A percentile compares a stretch with the other conserved stretches of the same genome.
Conservation (phyloP, 2,329 filamentous ascomycete species). For the Trichoderma sp. region DNA sequence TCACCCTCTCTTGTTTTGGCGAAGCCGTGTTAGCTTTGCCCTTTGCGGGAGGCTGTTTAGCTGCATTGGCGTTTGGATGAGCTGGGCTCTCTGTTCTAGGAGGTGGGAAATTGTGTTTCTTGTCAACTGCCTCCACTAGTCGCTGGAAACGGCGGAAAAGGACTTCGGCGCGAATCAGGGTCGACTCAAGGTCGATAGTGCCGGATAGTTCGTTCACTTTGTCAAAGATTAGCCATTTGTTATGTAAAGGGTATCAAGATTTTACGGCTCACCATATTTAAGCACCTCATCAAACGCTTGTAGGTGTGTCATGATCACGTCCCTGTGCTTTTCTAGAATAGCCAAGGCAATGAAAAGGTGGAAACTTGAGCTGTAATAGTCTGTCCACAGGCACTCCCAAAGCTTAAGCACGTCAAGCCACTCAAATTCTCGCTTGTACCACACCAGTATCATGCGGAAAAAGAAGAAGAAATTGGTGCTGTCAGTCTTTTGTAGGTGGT, state of each 20-base stretch:
- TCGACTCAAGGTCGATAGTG: constrained; percentile 85
- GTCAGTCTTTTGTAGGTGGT: constrained; percentile 83
- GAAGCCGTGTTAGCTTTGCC: constrained; percentile 39
- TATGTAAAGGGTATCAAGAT: background rate
- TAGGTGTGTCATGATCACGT: constrained; percentile 92
- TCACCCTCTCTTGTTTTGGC: constrained; percentile 42
- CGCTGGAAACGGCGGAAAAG: constrained; percentile 86
- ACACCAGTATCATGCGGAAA: constrained; percentile 97
- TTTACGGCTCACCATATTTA: constrained; percentile 71
- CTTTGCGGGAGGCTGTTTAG: constrained; percentile 24
- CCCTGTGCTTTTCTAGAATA: constrained; percentile 92
- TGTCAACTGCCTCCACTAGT: constrained; percentile 86
- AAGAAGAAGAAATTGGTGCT: constrained; percentile 99
- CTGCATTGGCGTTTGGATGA: background rate
- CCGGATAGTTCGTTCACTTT: constrained; percentile 91
- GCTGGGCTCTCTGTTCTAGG: constrained; percentile 33
- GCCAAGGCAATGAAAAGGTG: constrained; percentile 92
- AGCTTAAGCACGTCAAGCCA: constrained; percentile 83
- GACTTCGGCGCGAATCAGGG: constrained; percentile 80
- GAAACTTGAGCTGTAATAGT: constrained; percentile 83
- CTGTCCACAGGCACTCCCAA: constrained; percentile 95
- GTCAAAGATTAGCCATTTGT: background rate
- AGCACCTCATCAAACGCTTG: constrained; percentile 95
- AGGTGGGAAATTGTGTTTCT: constrained; percentile 78
- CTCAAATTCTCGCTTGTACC: constrained; percentile 96